Evolutionary conservation across 805 yeast genomes (phyloP), one percentile per base, ranked within the genome.

Genomic region (Sugiyamaella marilandica): DNA sequence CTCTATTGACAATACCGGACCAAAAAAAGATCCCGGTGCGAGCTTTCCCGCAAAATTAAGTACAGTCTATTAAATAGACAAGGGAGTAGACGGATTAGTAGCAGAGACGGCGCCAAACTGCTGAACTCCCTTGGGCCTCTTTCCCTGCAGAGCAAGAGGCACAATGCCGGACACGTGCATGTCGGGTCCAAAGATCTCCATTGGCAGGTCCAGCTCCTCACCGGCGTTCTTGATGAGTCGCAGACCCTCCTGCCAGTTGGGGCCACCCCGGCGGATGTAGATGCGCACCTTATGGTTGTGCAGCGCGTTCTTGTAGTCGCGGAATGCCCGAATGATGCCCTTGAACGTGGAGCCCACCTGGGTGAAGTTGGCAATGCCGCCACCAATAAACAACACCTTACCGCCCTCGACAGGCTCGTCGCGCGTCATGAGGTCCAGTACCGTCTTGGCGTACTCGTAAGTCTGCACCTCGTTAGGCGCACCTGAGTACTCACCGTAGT

Each of bases 101-200:
- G 63, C 45, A 32, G 63, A 53, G 10, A 67, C 57, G 43, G 67
- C 63, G 45, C 76, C 76, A 58, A 73, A 73, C 13, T 74, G 74
- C 57, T 58, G 54, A 47, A 72, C 66, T 32, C 66, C 66, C 62
- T 62, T 67, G 39, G 75, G 74, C 16, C 71, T 67, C 69, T 72
- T 73, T 56, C 69, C 71, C 39, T 55, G 58, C 45, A 73, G 65
- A 19, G 76, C 77, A 46, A 73, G 59, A 32, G 77, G 77, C 13
- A 73, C 78, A 49, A 73, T 74, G 31, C 77, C 77, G 31, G 73
- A 67, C 26, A 73, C 78, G 59, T 73, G 77, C 78, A 74, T 74
- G 54, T 74, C 78, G n/a, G 77, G 77, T n/a, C 77, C 77, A 59
- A 68, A 73, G 53, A 74, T 70, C 64, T 73, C 77, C 77, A 73